Evolutionary conservation across 2,329 filamentous ascomycete species (phyloP).

Genomic region (Fusarium stilboides): DNA sequence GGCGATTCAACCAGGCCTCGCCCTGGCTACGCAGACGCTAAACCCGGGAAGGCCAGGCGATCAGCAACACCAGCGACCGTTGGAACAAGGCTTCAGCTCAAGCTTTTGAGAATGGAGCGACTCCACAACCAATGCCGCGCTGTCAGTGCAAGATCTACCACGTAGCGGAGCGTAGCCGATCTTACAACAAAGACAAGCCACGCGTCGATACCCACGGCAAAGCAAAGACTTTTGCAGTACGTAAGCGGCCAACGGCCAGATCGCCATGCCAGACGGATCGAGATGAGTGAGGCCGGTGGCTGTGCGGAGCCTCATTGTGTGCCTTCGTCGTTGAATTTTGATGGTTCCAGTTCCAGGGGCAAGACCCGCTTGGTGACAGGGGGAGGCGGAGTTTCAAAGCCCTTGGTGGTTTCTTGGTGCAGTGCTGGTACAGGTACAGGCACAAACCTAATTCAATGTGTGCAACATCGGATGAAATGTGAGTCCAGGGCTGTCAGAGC

Average conservation of each 20-base stretch:
- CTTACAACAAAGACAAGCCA: constrained; percentile 27
- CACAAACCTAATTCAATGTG: constrained; percentile 15
- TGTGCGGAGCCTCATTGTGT: background rate
- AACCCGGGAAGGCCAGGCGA: constrained; percentile 20
- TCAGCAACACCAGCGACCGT: constrained; percentile 38
- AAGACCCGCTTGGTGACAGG: constrained; percentile 30
- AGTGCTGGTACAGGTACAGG: background rate
- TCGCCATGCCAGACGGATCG: background rate
- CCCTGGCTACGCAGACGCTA: constrained; percentile 15
- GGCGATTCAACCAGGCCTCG: constrained; percentile 1
- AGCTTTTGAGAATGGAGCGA: constrained; percentile 30
- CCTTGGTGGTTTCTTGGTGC: constrained; percentile 11
- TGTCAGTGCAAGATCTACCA: constrained; percentile 30
- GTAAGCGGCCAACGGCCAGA: too few relatives aligned
- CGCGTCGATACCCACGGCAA: constrained; percentile 17
- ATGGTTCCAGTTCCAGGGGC: constrained; percentile 35
- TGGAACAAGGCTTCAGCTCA: constrained; percentile 26
- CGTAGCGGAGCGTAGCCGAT: constrained; percentile 23
- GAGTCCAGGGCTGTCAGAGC: constrained; percentile 21
- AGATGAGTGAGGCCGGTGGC: background rate
- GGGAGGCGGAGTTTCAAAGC: constrained; percentile 44
- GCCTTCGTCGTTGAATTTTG: constrained; percentile 16
- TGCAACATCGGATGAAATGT: constrained; percentile 47
- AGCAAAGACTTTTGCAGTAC: background rate
- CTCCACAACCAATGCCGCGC: constrained; percentile 35